A percentile compares a stretch with the other conserved stretches of the same genome.
Conservation (phyloP, 2,329 filamentous ascomycete species). For the Exophiala alcalophila region DNA sequence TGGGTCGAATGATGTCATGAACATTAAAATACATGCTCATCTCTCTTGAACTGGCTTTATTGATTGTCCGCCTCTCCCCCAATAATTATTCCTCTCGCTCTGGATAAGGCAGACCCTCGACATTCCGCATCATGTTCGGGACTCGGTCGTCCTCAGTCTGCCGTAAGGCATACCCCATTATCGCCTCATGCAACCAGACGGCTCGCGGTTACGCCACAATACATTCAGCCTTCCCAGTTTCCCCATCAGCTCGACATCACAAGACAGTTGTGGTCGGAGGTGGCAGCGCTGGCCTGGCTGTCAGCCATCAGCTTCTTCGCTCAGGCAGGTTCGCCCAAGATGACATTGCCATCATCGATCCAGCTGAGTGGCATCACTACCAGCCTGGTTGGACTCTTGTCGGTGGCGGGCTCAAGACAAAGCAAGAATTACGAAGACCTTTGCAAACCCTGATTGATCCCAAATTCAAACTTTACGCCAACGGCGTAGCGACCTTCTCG, state of each 20-base stretch:
- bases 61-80: too few relatives aligned
- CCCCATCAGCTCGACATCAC: constrained; percentile 48
- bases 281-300: constrained; percentile 62
- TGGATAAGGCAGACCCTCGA: too few relatives aligned
- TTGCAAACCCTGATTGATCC: constrained; percentile 54
- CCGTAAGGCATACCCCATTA: too few relatives aligned
- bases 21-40: too few relatives aligned
- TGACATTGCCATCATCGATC: constrained; percentile 65
- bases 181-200: too few relatives aligned
- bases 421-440: constrained; percentile 55
- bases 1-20: too few relatives aligned
- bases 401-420: constrained; percentile 63
- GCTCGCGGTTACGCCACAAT: constrained; percentile 30
- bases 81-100: too few relatives aligned
- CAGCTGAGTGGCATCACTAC: constrained; percentile 63
- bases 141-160: too few relatives aligned
- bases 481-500: constrained; percentile 49
- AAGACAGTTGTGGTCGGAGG: constrained; percentile 66
- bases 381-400: constrained; percentile 70
- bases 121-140: too few relatives aligned
- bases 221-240: constrained; percentile 37
- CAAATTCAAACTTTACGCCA: constrained; percentile 61
- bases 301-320: constrained; percentile 65
- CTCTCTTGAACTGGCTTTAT: too few relatives aligned
- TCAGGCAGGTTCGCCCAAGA: constrained; percentile 55